Conservation (phyloP, 225 moss, liverwort and hornwort genomes). For the Thuidium tamariscinum region DNA sequence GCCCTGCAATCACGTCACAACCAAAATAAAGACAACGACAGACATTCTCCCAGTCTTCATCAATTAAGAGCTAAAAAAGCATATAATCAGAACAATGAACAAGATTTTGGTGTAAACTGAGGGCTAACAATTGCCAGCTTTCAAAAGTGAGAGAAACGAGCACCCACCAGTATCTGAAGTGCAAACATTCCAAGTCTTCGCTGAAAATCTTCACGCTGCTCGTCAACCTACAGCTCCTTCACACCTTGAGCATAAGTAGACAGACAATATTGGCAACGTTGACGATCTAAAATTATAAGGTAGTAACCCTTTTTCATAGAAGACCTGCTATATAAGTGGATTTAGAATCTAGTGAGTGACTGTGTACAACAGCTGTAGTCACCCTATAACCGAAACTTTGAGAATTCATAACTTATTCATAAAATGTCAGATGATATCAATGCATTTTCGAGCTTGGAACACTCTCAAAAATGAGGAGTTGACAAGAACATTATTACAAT, state of each 20-base stretch:
- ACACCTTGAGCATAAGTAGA: not conserved
- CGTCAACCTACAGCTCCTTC: conserved; percentile 19
- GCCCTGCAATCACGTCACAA: conserved; percentile 20
- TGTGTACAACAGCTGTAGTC: not conserved
- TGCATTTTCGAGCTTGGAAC: not conserved
- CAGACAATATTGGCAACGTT: not conserved
- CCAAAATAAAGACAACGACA: not conserved
- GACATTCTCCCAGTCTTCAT: not conserved
- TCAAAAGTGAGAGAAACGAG: not conserved
- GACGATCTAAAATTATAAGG: not conserved
- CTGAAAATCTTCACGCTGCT: conserved; percentile 19
- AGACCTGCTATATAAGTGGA: not conserved
- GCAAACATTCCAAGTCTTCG: conserved; percentile 41
- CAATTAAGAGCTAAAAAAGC: not conserved
- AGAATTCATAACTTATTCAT: not conserved
- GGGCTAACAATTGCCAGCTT: not conserved
- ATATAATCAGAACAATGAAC: conserved; percentile 2
- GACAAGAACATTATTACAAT: not conserved
- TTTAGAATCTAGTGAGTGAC: not conserved
- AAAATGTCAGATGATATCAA: not conserved
- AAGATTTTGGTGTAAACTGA: conserved; percentile 26
- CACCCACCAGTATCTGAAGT: conserved; percentile 58
- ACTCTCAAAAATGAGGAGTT: not conserved
- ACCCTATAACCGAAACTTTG: not conserved
- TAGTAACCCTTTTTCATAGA: not conserved